Base-by-base conservation (phyloP, 495 filamentous ascomycete species). In the Penicillium lividum region DNA sequence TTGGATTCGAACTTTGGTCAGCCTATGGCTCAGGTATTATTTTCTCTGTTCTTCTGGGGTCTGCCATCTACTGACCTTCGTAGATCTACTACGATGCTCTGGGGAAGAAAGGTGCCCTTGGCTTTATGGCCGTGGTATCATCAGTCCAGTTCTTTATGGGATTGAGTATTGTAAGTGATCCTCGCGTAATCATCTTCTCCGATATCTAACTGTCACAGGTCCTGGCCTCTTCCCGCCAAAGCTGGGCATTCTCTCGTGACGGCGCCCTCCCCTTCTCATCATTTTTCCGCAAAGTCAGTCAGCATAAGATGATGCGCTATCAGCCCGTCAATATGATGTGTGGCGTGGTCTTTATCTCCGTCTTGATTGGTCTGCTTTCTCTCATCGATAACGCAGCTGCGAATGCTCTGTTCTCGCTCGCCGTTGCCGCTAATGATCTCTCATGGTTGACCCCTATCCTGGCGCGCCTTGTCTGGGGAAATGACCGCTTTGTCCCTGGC, bases 381-480 rank as follows among this genome's bases (percentile, higher is more conserved):
- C 71, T 88, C 1, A 86, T 87, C 57, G 80, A 82, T 31, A 71
- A 75, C 6, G 84, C 84, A 1, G 84, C 85, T 5, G 77, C 84
- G 0, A 77, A 75, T 40, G 85, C 85, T 0, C 73, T 88, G 5
- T 88, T 88, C 72, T 85, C 81, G 3, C 80, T 88, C 8, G 80
- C 80, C 3, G 82, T 87, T 6, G 84, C 85, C 1, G 84, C 78
- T 4, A 85, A 86, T 59, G 80, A 86, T 53, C 67, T 88, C 6
- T 82, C 85, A 3, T 89, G 84, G 84, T 71, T 79, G n/a, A 78
- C 74, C 1, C 86, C 86, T 1, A 88, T 89, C 56, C 71, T 87
- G 43, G 78, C 78, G 47, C 82, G 86, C 9, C 70, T 89, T 0
- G 66, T 86, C 10, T 89, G 85, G 85, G 86, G 85, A 7, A 64